Base-by-base conservation (phyloP, 768 basidiomycete genomes). In the Lentinus brumalis region DNA sequence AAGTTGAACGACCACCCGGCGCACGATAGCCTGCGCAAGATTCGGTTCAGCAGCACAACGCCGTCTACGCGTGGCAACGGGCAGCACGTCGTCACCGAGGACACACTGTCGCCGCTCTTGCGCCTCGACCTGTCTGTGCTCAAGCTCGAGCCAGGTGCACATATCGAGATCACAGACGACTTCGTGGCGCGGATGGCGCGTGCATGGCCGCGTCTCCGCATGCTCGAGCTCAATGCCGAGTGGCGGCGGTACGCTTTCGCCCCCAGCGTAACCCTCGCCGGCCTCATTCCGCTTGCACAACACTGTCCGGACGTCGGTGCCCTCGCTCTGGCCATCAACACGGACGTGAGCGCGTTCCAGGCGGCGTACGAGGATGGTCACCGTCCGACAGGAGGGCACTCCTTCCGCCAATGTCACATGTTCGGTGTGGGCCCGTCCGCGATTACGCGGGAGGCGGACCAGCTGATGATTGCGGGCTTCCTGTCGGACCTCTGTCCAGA, bases 401-500 rank as follows among this genome's bases (percentile, higher is more conserved):
- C 53, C 15, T 58, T 56, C 53, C 10, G 29, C 18, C 29, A 12
- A n/a, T 29, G 54, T 18, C 39, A 46, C 46, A 21, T 15, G 9
- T 42, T 62, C 39, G 41, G 38, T 2, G 53, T 58, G 7, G 60
- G 60, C 50, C 38, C 56, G 15, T 50, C 57, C 1, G 31, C 12
- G 42, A 30, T 62, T 12, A 21, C 38, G 26, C 29, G n/a, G 40
- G 26, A 56, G 3, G 21, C 26, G 21, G 47, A 57, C 44, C 21
- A 16, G 11, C 45, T 56, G 38, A 51, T 56, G 32, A 39, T 65
- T 32, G 32, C 64, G 21, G 50, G 50, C n/a, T 42, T 59, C 41
- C 53, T 62, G 18, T 59, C 64, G 53, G 60, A 65, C 21, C 5
- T 65, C 9, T 62, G 58, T 45, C 64, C 64, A 12, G 35, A 47